phyloP scores from a whole-genome alignment of 768 basidiomycete genomes.

The Aureoboletus auriporus region DNA sequence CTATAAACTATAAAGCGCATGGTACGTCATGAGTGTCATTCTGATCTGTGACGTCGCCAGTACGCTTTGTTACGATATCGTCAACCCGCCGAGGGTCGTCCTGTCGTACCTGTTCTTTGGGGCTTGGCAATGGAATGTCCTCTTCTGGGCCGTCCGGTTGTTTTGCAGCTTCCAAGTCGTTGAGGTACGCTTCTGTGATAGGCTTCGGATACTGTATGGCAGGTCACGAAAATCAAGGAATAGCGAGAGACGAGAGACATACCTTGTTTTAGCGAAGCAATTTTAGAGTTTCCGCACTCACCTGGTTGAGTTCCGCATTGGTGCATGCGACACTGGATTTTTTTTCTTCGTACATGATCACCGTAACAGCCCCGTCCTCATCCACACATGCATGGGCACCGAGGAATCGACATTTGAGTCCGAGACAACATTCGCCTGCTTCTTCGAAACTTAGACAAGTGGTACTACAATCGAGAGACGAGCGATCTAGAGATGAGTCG shows the following conservation, averaged over 20 bases:
- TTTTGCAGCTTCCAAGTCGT: conserved; percentile 40
- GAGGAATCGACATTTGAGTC: conserved; percentile 89
- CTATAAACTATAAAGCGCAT: too few species aligned
- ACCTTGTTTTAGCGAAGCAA: conserved; percentile 69
- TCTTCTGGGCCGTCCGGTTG: conserved; percentile 8
- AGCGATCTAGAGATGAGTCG: not conserved
- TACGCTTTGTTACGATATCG: conserved; percentile 30
- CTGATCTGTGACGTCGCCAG: conserved; percentile 34
- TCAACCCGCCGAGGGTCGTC: not conserved
- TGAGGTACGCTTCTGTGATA: conserved; percentile 57
- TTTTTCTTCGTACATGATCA: conserved; percentile 57
- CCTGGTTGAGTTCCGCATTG: conserved; percentile 66
- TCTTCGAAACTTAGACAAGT: conserved; percentile 26
- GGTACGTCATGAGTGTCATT: conserved; percentile 67
- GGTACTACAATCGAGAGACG: conserved; percentile 21
- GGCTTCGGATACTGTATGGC: conserved; percentile 58
- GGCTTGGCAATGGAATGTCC: not conserved
- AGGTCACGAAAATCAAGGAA: not conserved
- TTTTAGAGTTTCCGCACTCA: conserved; percentile 54
- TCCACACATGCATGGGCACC: conserved; percentile 63
- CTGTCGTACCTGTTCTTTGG: conserved; percentile 22
- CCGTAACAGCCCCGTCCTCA: conserved; percentile 39
- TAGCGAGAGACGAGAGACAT: conserved; percentile 4
- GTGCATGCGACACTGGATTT: conserved; percentile 44
- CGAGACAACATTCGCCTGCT: conserved; percentile 36